phyloP scores from a whole-genome alignment of 2,329 filamentous ascomycete genomes.

The Lizonia empirigonia region DNA sequence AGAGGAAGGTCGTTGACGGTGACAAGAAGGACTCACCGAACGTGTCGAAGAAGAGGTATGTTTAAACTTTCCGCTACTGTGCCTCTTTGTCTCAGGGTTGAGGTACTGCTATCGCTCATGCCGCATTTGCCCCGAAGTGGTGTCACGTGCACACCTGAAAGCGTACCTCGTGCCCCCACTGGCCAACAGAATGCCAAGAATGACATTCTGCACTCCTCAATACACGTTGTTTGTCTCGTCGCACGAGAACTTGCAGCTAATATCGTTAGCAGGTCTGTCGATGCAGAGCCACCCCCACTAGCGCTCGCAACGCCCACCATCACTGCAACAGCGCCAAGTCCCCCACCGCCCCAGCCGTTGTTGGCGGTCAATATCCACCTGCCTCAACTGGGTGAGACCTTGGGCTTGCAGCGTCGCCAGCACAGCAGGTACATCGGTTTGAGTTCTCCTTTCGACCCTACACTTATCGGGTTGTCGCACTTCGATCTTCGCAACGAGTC shows the following conservation, averaged over 20 bases:
- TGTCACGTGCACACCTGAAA: constrained; percentile 33
- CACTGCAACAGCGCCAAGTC: constrained; percentile 48
- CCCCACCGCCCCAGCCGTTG: constrained; percentile 39
- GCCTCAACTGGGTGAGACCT: constrained; percentile 52
- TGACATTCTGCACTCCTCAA: neutral
- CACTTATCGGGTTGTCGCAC: constrained; percentile 78
- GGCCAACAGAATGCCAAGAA: neutral
- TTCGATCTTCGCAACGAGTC: constrained; percentile 85
- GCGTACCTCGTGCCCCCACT: neutral
- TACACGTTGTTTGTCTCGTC: constrained; percentile 2
- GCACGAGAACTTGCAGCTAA: constrained; percentile 29
- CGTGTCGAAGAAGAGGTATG: constrained; percentile 70
- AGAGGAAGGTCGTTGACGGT: constrained; percentile 75
- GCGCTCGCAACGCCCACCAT: constrained; percentile 48
- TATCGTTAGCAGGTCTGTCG: constrained; percentile 43
- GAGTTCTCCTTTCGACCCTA: constrained; percentile 82
- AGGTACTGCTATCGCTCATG: constrained; percentile 16
- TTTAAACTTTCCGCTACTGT: constrained; percentile 35
- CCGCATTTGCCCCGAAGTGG: constrained; percentile 10
- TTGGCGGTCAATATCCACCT: constrained; percentile 37
- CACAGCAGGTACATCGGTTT: constrained; percentile 84
- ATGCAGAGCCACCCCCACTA: constrained; percentile 49
- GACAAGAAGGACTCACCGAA: constrained; percentile 63
- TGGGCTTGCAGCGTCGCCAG: constrained; percentile 77
- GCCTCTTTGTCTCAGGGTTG: constrained; percentile 12